Evolutionary conservation across 179 eudicot species (phyloP).

Genomic region (Camellia oleifera): DNA sequence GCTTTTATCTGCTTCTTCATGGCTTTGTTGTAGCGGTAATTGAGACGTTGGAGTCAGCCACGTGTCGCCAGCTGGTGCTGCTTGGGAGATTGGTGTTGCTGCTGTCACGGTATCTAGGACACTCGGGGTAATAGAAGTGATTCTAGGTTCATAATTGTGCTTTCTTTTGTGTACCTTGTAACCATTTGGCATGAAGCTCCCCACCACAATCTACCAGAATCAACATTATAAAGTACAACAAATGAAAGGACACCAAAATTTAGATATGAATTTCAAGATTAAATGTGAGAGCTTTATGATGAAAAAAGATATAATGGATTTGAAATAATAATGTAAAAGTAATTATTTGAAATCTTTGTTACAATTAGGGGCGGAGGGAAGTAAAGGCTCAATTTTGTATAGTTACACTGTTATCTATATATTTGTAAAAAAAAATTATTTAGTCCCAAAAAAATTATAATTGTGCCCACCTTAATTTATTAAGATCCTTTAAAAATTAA

Average conservation of each 20-base stretch:
- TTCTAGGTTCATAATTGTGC: slow-evolving; percentile 38
- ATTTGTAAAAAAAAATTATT: too few species aligned
- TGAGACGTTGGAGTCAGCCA: slow-evolving; percentile 26
- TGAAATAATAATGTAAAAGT: too few species aligned
- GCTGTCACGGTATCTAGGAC: slow-evolving; percentile 33
- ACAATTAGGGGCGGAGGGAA: too few species aligned
- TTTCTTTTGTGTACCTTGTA: slow-evolving; percentile 44
- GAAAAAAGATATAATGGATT: not conserved
- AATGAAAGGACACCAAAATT: too few species aligned
- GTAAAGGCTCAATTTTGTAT: too few species aligned
- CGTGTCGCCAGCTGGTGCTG: slow-evolving; percentile 24
- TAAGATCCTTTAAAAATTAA: too few species aligned
- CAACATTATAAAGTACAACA: not conserved
- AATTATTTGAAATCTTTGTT: too few species aligned
- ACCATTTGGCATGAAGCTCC: slow-evolving; percentile 60
- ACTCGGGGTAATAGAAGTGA: slow-evolving; percentile 17
- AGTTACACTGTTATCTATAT: too few species aligned
- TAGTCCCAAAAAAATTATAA: too few species aligned
- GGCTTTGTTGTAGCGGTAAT: slow-evolving; percentile 25
- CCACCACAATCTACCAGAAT: slow-evolving; percentile 57
- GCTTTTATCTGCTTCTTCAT: slow-evolving; percentile 41
- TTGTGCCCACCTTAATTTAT: too few species aligned
- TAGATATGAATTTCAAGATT: too few species aligned
- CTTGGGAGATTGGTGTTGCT: slow-evolving; percentile 40
- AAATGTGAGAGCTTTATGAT: not conserved